Evolutionary conservation across 352 stramenopile species (phyloP), one percentile per base, ranked within the genome.

Genomic region (Pythium coloratum): DNA sequence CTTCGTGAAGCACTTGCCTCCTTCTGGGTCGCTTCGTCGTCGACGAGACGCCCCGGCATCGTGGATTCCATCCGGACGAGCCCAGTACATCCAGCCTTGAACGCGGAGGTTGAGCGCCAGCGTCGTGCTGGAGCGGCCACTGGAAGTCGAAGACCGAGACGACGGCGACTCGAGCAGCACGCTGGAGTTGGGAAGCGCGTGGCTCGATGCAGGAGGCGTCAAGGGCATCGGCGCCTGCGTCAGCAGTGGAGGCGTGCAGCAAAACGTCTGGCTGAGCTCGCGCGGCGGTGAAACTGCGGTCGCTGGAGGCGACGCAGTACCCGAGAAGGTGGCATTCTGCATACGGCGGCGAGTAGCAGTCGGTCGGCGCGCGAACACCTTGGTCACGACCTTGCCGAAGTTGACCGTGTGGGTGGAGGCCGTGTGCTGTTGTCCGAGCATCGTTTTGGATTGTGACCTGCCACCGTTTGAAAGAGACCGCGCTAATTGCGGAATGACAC

Each of bases 71-170:
- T 77, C 70, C 36, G 59, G 67, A 16, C 72, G 72, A 20, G 62
- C 67, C 76, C 76, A 82, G 66, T 76, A 82, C 76, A 82, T 82
- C 76, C 76, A 82, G 24, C 65, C 69, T 49, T 79, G 64, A 13
- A 77, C 30, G 1, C 70, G 72, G 3, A 72, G 55, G 44, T 76
- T 76, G 28, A 66, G 64, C 16, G 64, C 50, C 20, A 55, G 36
- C 28, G 75, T 64, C 6, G 66, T 56, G 49, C 28, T 65, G 26
- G 64, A 70, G 14, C 44, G 44, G 8, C n/a, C 44, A 28, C 44
- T 51, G 44, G 16, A 9, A 51, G 44, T 28, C 6, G 44, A 51
- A 7, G 44, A 51, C 16, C 14, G 44, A 18, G 44, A 28, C 44
- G 26, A n/a, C n/a, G 32, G 34, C 51, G 53, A 64, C 10, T 26